Evolutionary conservation across 2,329 filamentous ascomycete genomes (phyloP).

Genomic region (Epichloe scottii): DNA sequence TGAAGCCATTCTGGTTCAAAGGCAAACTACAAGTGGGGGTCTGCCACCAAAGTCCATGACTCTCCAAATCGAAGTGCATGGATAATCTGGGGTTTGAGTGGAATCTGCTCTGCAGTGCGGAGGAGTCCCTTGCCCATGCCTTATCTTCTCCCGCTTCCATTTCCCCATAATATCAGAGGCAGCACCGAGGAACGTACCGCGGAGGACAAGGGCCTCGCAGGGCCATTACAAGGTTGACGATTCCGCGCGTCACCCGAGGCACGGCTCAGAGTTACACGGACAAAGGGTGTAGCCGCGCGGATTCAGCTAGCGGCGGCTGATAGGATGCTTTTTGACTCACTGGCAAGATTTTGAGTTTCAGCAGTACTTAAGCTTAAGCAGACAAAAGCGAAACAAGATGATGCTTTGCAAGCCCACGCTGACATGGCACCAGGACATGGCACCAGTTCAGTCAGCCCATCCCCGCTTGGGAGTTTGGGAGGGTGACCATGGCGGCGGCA

Average conservation of each 20-base stretch:
- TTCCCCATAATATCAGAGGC: background rate
- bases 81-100: background rate
- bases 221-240: background rate
- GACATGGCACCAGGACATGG: background rate
- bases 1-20: background rate
- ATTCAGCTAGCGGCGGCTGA: background rate
- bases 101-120: background rate
- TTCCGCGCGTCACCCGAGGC: background rate
- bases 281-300: background rate
- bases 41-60: background rate
- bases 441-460: background rate
- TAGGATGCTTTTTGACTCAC: background rate
- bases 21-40: background rate
- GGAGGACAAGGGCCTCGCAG: background rate
- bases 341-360: background rate
- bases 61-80: background rate
- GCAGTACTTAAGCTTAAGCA: background rate
- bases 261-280: background rate
- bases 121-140: background rate
- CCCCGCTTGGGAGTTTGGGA: background rate
- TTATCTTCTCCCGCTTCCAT: too few relatives aligned
- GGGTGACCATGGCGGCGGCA: too few relatives aligned
- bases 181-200: background rate
- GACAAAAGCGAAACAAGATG: background rate
- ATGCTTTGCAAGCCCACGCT: background rate